These are phyloP conservation scores for Serpula lacrymans DNA, from an alignment of 768 basidiomycete species.

Conservation along the genomic window DNA sequence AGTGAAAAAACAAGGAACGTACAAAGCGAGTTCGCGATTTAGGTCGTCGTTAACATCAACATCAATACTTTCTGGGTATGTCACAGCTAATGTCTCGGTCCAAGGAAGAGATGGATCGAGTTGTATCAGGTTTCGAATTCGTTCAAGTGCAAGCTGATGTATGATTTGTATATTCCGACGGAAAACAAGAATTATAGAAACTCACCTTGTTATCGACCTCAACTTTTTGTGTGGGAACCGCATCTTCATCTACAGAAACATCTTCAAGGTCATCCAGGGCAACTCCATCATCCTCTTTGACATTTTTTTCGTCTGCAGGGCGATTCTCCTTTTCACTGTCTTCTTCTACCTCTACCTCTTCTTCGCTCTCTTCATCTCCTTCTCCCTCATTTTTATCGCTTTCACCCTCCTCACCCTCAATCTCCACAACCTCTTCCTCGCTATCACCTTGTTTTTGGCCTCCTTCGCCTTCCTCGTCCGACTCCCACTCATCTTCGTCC, in stretches of 20 bases:
- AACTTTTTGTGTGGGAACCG: slow-evolving; percentile 76
- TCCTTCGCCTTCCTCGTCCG: slow-evolving; percentile 25
- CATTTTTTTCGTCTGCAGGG: slow-evolving; percentile 13
- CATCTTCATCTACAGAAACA: slow-evolving; percentile 69
- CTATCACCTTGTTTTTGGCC: slow-evolving; percentile 21
- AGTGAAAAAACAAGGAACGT: slow-evolving; percentile 28
- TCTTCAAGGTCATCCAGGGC: slow-evolving; percentile 69
- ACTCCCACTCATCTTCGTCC: slow-evolving; percentile 18
- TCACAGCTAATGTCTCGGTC: slow-evolving; percentile 77
- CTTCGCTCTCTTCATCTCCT: slow-evolving; percentile 18
- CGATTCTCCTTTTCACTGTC: slow-evolving; percentile 30
- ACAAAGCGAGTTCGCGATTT: slow-evolving; percentile 96
- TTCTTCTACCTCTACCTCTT: slow-evolving; percentile 21
- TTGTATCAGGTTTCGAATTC: slow-evolving; percentile 75
- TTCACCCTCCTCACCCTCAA: slow-evolving; percentile 25
- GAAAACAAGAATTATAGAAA: slow-evolving; percentile 9
- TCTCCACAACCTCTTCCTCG: slow-evolving; percentile 19
- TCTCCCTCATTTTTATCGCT: slow-evolving; percentile 25
- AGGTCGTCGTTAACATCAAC: slow-evolving; percentile 86
- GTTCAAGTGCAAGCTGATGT: slow-evolving; percentile 66
- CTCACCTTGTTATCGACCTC: slow-evolving; percentile 78
- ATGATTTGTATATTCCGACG: background rate
- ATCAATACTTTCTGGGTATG: slow-evolving; percentile 70
- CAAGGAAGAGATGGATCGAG: slow-evolving; percentile 73
- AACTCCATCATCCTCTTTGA: slow-evolving; percentile 43